phyloP scores from a whole-genome alignment of 176 grass and related monocot species.

The Avena eriantha region DNA sequence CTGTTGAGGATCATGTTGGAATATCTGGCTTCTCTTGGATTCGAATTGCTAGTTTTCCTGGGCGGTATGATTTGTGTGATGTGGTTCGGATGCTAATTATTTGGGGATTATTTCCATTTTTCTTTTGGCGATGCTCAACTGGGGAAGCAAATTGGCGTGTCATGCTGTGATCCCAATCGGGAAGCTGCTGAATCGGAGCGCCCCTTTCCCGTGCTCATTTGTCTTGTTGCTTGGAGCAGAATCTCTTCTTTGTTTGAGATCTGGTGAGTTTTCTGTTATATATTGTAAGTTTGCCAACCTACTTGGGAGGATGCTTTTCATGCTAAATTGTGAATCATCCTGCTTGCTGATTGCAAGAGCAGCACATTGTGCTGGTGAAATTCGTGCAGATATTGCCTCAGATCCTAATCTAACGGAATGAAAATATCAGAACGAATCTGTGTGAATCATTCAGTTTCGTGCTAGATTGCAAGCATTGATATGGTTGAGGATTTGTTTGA shows the following conservation, averaged over 20 bases:
- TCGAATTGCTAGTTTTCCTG: too few species aligned
- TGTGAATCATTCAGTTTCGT: background rate
- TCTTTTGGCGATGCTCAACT: too few species aligned
- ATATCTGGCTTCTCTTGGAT: too few species aligned
- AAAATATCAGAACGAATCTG: background rate
- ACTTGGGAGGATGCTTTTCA: background rate
- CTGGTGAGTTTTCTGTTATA: background rate
- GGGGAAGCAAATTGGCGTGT: too few species aligned
- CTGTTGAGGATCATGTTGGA: too few species aligned
- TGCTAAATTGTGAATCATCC: background rate
- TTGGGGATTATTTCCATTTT: too few species aligned
- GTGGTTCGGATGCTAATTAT: too few species aligned
- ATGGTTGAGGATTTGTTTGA: background rate
- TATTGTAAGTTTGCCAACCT: background rate
- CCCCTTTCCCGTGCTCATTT: background rate
- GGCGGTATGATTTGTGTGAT: too few species aligned
- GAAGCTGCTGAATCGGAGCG: slow-evolving; percentile 20
- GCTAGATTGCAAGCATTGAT: background rate
- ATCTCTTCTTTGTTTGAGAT: background rate
- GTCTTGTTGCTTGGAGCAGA: background rate
- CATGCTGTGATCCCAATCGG: background rate
- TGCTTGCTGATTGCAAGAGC: background rate
- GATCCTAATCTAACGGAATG: too few species aligned
- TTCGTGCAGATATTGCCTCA: too few species aligned
- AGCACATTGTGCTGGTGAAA: too few species aligned